Evolutionary conservation across 106 monocot genomes (phyloP).

Genomic region (Hemerocallis citrina): DNA sequence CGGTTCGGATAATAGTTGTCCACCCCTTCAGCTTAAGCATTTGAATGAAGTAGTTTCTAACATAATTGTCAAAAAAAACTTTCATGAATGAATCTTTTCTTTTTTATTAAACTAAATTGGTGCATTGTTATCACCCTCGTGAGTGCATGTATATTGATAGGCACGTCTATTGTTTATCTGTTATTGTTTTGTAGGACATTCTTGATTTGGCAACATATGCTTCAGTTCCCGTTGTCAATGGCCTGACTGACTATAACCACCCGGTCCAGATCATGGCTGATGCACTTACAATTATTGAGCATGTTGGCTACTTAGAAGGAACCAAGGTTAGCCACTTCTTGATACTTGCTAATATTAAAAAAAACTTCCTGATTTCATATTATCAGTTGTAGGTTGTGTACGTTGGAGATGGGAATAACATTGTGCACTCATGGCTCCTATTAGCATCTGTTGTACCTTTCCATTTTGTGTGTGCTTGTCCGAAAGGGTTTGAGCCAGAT

Average conservation of each 20-base stretch:
- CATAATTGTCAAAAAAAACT: too few species aligned
- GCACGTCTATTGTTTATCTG: background rate
- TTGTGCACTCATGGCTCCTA: constrained; percentile 96
- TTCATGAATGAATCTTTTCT: too few species aligned
- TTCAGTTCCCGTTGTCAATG: constrained; percentile 85
- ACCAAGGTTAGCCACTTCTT: constrained; percentile 54
- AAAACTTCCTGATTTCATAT: background rate
- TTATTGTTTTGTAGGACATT: constrained; percentile 51
- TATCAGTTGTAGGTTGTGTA: constrained; percentile 66
- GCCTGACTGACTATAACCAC: constrained; percentile 95
- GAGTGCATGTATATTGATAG: background rate
- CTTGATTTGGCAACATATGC: constrained; percentile 86
- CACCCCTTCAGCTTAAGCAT: too few species aligned
- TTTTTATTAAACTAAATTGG: too few species aligned
- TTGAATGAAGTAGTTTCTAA: too few species aligned
- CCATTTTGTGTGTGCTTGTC: constrained; percentile 97
- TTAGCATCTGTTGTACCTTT: constrained; percentile 74
- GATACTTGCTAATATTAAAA: background rate
- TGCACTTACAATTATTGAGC: constrained; percentile 89
- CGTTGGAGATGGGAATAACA: constrained; percentile 98
- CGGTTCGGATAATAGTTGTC: too few species aligned
- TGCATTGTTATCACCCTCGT: background rate
- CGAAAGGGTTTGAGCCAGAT: constrained; percentile 94
- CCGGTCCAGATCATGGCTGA: constrained; percentile 99
- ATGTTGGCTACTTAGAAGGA: constrained; percentile 80